A percentile compares a stretch with the other conserved stretches of the same genome.
Conservation (phyloP, 441 rosid species). For the Populus trichocarpa region DNA sequence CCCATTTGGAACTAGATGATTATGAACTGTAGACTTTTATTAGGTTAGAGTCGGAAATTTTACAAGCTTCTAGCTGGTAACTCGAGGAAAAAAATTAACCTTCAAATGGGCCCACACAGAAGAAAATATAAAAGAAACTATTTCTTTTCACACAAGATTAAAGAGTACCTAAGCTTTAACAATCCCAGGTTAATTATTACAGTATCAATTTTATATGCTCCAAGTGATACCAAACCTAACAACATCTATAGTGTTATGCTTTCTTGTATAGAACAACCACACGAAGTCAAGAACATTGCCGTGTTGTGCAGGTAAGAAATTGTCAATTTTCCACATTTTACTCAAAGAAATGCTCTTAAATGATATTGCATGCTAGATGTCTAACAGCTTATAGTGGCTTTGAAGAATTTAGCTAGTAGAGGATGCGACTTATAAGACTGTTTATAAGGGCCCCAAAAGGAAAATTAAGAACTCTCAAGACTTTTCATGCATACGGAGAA, state of each 20-base stretch:
- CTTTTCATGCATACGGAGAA: neutral
- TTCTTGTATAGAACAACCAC: neutral
- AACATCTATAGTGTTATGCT: neutral
- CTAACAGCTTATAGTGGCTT: neutral
- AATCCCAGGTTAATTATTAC: neutral
- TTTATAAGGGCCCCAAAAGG: neutral
- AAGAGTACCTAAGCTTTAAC: neutral
- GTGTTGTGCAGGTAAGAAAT: neutral
- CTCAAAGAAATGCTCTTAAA: neutral
- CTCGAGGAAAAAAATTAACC: too few relatives aligned
- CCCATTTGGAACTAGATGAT: neutral
- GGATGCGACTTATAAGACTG: neutral
- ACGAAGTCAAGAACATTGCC: neutral
- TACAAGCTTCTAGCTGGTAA: too few relatives aligned
- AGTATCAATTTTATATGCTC: neutral
- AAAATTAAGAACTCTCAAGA: neutral
- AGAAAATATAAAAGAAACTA: neutral
- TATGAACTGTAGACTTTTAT: too few relatives aligned
- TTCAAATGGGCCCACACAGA: too few relatives aligned
- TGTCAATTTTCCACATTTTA: neutral
- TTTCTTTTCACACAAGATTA: neutral
- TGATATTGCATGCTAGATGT: neutral
- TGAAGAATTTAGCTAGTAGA: neutral
- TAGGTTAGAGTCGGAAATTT: too few relatives aligned
- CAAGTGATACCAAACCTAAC: neutral